phyloP scores from a whole-genome alignment of 116 monocot genomes.

The Posidonia oceanica region DNA sequence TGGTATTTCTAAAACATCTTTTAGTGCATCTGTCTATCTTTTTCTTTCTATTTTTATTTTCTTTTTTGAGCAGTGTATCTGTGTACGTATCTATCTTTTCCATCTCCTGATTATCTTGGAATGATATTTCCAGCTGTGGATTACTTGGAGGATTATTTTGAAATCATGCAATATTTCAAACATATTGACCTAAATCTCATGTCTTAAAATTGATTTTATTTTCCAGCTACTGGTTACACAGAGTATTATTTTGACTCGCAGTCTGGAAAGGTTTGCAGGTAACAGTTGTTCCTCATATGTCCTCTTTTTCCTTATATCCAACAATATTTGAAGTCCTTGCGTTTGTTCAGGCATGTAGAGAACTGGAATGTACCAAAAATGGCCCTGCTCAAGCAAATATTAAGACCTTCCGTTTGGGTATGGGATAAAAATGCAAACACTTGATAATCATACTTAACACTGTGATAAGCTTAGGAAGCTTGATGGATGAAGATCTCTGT shows the following conservation, averaged over 20 bases:
- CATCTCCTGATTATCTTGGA: not conserved
- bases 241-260: conserved; percentile 79
- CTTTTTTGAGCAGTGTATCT: not conserved
- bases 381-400: conserved; percentile 84
- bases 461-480: not conserved
- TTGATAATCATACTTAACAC: not conserved
- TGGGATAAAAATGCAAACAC: conserved; percentile 20
- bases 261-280: conserved; percentile 71
- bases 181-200: not conserved
- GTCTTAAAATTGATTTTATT: not conserved
- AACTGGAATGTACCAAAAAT: conserved; percentile 98
- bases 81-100: not conserved
- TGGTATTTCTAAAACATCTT: conserved; percentile 19
- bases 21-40: too few species aligned
- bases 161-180: not conserved
- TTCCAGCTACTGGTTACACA: conserved; percentile 83
- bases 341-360: conserved; percentile 65
- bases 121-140: not conserved
- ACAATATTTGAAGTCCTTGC: not conserved
- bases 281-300: not conserved
- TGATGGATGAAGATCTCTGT: not conserved
- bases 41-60: not conserved
- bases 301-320: not conserved
- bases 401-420: conserved; percentile 69
- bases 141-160: not conserved